A percentile compares a stretch with the other conserved stretches of the same genome.
phyloP scores from a whole-genome alignment of 768 basidiomycete genomes.

The Gymnopilus dilepis region DNA sequence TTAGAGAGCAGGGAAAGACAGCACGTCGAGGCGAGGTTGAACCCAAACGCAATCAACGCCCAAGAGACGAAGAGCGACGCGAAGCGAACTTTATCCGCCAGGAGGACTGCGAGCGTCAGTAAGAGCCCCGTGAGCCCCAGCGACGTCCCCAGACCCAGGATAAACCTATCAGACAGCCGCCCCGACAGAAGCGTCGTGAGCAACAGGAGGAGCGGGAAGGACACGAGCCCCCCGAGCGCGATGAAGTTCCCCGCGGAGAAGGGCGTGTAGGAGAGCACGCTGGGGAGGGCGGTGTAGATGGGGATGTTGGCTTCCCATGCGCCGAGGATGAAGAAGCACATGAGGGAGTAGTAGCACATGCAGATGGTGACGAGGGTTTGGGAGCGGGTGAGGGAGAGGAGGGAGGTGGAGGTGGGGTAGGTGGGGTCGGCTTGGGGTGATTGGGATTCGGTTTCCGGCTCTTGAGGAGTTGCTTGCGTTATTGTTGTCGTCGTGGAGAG shows the following conservation, averaged over 20 bases:
- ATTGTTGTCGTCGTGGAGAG: too few relatives aligned
- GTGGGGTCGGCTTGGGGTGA: constrained; percentile 28
- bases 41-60: constrained; percentile 66
- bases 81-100: constrained; percentile 29
- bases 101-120: constrained; percentile 52
- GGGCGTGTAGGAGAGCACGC: constrained; percentile 58
- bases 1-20: constrained; percentile 71
- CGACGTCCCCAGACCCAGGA: constrained; percentile 55
- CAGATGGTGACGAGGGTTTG: constrained; percentile 58
- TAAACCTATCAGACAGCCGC: constrained; percentile 63
- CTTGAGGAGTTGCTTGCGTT: too few relatives aligned
- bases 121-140: constrained; percentile 59
- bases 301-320: constrained; percentile 75
- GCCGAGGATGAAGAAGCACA: constrained; percentile 72
- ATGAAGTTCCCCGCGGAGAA: constrained; percentile 74
- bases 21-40: constrained; percentile 72
- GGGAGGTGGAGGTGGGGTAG: constrained; percentile 1
- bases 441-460: constrained; percentile 21
- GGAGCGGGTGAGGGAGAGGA: constrained; percentile 14
- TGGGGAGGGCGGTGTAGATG: constrained; percentile 50
- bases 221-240: constrained; percentile 63
- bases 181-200: constrained; percentile 60
- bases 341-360: constrained; percentile 76
- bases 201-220: constrained; percentile 71
- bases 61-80: constrained; percentile 1